A percentile compares a stretch with the other conserved stretches of the same genome.
Evolutionary conservation across 495 filamentous ascomycete genomes (phyloP).

Genomic region (Trichocladium antarcticum): DNA sequence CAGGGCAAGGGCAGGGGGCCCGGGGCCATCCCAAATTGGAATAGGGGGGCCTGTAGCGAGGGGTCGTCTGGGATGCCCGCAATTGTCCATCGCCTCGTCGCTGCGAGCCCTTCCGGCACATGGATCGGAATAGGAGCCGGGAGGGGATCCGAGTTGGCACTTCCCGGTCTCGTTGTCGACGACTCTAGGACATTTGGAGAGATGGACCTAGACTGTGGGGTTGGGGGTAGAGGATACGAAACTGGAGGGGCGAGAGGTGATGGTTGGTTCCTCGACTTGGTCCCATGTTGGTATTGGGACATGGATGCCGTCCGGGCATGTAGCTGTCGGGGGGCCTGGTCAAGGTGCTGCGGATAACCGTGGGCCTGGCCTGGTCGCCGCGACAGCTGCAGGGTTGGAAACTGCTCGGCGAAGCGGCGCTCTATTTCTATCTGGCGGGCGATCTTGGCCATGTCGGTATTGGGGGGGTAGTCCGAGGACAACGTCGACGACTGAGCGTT

Average conservation of each 20-base stretch:
- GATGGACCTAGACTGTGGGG: background rate
- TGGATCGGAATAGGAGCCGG: background rate
- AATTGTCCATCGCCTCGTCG: background rate
- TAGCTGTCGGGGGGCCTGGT: background rate
- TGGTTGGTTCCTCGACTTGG: background rate
- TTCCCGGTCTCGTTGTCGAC: background rate
- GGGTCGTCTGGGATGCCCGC: background rate
- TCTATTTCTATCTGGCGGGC: slow-evolving; percentile 41
- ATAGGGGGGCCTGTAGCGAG: background rate
- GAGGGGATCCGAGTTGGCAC: background rate
- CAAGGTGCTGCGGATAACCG: slow-evolving; percentile 7
- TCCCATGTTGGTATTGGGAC: slow-evolving; percentile 6
- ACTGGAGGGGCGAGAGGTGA: slow-evolving; percentile 1
- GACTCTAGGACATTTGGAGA: background rate
- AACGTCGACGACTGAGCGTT: slow-evolving; percentile 45
- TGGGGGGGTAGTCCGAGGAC: slow-evolving; percentile 39
- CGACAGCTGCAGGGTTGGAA: slow-evolving; percentile 19
- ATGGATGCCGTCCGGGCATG: background rate
- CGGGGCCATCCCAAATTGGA: background rate
- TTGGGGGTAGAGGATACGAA: background rate
- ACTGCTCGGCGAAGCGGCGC: slow-evolving; percentile 37
- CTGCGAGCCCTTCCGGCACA: background rate
- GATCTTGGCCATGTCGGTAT: slow-evolving; percentile 40
- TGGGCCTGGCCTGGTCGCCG: slow-evolving; percentile 5
- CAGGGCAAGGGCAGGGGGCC: background rate